These are phyloP conservation scores for Volvox reticuliferus DNA, from an alignment of 139 green algal species.

Conservation along the genomic window DNA sequence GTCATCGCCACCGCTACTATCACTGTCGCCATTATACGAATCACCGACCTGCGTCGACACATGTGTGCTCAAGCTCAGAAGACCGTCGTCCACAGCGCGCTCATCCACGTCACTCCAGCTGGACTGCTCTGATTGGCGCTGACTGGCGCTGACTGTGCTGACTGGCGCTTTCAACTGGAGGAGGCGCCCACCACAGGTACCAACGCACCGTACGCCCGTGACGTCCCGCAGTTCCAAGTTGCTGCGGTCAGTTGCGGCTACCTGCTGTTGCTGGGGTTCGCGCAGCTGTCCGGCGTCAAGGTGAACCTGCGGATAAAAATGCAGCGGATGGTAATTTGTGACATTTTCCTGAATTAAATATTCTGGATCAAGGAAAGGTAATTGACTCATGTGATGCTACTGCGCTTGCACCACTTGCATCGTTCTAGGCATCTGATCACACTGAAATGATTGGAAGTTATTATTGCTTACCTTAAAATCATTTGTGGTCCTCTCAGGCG, in stretches of 20 bases:
- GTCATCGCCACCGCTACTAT: neutral
- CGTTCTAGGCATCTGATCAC: too few species aligned
- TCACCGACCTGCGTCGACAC: too few species aligned
- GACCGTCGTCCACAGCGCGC: neutral
- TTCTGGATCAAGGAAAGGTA: too few species aligned
- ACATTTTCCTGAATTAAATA: too few species aligned
- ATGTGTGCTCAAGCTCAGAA: neutral
- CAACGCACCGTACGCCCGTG: neutral
- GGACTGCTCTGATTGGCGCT: neutral
- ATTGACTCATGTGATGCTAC: too few species aligned
- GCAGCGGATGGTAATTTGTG: too few species aligned
- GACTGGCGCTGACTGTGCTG: neutral
- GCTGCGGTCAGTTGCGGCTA: neutral
- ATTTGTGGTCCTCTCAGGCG: too few species aligned
- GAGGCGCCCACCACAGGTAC: neutral
- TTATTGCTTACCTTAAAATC: too few species aligned
- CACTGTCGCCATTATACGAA: neutral
- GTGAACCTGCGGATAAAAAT: too few species aligned
- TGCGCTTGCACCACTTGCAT: too few species aligned
- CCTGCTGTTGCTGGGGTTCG: neutral
- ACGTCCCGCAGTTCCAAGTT: neutral
- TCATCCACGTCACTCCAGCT: neutral
- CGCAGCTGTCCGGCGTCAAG: too few species aligned
- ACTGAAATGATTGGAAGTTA: too few species aligned
- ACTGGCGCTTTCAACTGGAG: neutral